Base-by-base conservation (phyloP, 2,329 filamentous ascomycete genomes). In the Fusarium brevicatenulatum region DNA sequence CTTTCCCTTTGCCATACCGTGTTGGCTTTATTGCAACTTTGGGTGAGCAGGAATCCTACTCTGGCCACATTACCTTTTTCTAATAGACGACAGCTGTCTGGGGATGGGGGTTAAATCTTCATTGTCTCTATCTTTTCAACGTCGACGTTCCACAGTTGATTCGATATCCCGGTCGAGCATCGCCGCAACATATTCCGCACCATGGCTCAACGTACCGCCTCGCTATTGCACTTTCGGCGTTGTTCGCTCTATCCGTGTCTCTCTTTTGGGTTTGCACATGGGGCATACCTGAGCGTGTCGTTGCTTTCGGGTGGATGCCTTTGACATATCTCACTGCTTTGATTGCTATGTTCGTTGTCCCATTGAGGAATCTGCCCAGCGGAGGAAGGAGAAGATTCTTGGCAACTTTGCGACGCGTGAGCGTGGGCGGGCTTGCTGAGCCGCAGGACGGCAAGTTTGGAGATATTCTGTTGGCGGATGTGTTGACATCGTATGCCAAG, bases 41-140 rank as follows among this genome's bases (percentile, higher is more conserved):
- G 72, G 95, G 95, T 97, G 86, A 72, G 87, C 77, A 37, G 52
- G 68, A 64, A 34, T 28, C 32, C 13, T 56, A 30, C 43, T 12
- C 13, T 44, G 25, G 50, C 15, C 9, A 23, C 30, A 53, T n/a
- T 30, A 34, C 74, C 50, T 12, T 13, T 56, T 42, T 37, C 66
- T 72, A 53, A 72, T 61, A 43, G 40, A n/a, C 36, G 25, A 68
- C 74, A 97, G 95, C 94, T 76, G 91, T 97, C 78, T 98, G 95
- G 95, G 95, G 94, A 81, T 99, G 95, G 95, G 95, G 92, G 74
- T 83, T 93, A 76, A 98, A 98, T 84, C 90, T 98, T 44, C 95
- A 98, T 80, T 95, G 94, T 83, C 91, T 98, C 68, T 88, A 92
- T 78, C 83, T 90, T 66, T 86, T 91, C 78, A 93, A 93, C 80